These are phyloP conservation scores for Cucurbita ficifolia DNA, from an alignment of 306 rosid species.

Conservation along the genomic window DNA sequence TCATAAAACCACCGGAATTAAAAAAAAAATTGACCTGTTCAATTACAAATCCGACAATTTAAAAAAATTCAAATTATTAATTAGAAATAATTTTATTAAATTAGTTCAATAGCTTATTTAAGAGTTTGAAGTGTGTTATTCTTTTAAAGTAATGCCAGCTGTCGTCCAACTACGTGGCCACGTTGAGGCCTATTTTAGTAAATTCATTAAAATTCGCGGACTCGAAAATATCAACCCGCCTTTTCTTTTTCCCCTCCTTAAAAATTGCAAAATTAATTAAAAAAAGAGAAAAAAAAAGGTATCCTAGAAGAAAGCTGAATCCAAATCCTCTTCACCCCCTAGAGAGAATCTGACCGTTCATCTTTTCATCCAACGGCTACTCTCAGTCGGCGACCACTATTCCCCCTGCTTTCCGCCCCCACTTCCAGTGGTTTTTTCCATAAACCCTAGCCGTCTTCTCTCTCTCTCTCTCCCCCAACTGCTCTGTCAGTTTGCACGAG, in stretches of 20 bases:
- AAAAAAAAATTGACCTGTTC: no score
- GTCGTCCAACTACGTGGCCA: neutral
- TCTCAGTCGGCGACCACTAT: slow-evolving; percentile 24
- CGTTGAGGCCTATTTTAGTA: neutral
- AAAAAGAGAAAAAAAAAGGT: neutral
- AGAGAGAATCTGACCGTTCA: slow-evolving; percentile 21
- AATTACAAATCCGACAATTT: no score
- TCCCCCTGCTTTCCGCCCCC: slow-evolving; percentile 4
- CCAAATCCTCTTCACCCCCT: neutral
- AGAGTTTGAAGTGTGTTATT: neutral
- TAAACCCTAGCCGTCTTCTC: slow-evolving; percentile 75
- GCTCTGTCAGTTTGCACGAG: neutral
- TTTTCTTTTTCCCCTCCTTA: neutral
- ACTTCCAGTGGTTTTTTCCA: slow-evolving; percentile 40
- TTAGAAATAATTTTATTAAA: no score
- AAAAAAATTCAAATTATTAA: no score
- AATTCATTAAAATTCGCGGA: neutral
- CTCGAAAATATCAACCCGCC: slow-evolving; percentile 4
- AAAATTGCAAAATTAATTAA: neutral
- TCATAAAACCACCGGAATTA: no score
- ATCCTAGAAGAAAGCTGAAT: neutral
- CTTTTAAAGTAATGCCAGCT: neutral
- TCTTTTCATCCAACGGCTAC: slow-evolving; percentile 25
- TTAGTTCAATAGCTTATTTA: no score
- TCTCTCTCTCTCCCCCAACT: neutral